Evolutionary conservation across 345 rosid species (phyloP).

Genomic region (Citrus sp.): DNA sequence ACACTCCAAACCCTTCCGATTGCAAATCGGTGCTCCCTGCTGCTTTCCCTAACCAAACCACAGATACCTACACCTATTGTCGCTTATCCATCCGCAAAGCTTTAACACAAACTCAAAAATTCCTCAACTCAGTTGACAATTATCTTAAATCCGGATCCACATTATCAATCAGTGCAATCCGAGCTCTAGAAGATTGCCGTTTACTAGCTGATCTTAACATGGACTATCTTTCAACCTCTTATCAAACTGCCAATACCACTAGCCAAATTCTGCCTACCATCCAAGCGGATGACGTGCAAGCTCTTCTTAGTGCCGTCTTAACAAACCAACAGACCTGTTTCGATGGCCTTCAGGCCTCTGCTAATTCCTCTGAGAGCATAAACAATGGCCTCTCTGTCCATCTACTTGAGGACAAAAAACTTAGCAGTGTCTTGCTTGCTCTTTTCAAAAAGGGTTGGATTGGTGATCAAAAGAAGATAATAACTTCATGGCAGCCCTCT

Average conservation of each 20-base stretch:
- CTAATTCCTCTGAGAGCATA: constrained; percentile 22
- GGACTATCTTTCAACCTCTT: constrained; percentile 29
- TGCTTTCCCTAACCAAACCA: background rate
- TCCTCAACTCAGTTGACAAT: constrained; percentile 23
- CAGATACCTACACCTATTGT: constrained; percentile 33
- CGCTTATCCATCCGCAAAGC: constrained; percentile 30
- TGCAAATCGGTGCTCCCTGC: constrained; percentile 32
- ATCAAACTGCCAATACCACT: constrained; percentile 18
- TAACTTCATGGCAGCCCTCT: constrained; percentile 13
- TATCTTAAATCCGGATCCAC: constrained; percentile 21
- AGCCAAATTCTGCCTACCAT: constrained; percentile 9
- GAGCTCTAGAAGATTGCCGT: constrained; percentile 43
- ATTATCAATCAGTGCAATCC: constrained; percentile 17
- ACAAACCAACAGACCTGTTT: background rate
- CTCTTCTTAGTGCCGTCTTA: background rate
- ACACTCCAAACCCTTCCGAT: constrained; percentile 34
- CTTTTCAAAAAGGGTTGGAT: constrained; percentile 41
- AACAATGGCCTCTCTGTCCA: constrained; percentile 22
- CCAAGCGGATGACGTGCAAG: background rate
- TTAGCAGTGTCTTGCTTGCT: constrained; percentile 38
- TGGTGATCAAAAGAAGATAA: constrained; percentile 19
- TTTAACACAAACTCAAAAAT: constrained; percentile 26
- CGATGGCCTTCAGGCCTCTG: background rate
- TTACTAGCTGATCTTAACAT: constrained; percentile 32
- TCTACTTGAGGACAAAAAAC: constrained; percentile 36